Evolutionary conservation across 73 alveolate species (phyloP).

Genomic region (Tetrahymena borealis): DNA sequence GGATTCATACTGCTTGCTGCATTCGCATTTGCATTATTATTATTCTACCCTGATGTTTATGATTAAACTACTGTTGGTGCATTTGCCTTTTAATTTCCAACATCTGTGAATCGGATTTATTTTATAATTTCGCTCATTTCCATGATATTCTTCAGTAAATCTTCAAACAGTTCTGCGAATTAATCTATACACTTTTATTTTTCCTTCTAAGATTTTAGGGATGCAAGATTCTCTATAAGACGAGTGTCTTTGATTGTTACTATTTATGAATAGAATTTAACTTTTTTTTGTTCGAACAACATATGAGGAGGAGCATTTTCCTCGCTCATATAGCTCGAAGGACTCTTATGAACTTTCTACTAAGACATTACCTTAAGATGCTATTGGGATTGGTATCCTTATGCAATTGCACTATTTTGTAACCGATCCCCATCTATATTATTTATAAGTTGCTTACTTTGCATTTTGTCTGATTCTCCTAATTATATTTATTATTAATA

Average conservation of each 20-base stretch:
- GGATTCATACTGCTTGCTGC: background rate
- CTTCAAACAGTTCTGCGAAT: background rate
- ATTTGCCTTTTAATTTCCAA: background rate
- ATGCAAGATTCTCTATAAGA: background rate
- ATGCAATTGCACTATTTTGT: background rate
- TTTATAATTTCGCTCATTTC: background rate
- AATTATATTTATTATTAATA: background rate
- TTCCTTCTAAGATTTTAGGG: background rate
- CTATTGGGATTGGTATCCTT: background rate
- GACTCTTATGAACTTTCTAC: background rate
- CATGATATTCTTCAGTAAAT: background rate
- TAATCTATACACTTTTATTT: background rate
- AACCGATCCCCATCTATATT: background rate
- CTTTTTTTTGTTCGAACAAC: background rate
- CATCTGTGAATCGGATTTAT: background rate
- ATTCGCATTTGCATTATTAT: background rate
- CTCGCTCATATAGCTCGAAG: background rate
- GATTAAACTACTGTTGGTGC: background rate
- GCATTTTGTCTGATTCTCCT: background rate
- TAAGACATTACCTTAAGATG: background rate
- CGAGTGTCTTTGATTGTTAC: background rate
- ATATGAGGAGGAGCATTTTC: constrained; percentile 3
- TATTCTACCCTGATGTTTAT: background rate
- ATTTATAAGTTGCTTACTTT: background rate
- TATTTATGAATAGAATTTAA: background rate